phyloP scores from a whole-genome alignment of 345 rosid species.

The Conringia planisiliqua region DNA sequence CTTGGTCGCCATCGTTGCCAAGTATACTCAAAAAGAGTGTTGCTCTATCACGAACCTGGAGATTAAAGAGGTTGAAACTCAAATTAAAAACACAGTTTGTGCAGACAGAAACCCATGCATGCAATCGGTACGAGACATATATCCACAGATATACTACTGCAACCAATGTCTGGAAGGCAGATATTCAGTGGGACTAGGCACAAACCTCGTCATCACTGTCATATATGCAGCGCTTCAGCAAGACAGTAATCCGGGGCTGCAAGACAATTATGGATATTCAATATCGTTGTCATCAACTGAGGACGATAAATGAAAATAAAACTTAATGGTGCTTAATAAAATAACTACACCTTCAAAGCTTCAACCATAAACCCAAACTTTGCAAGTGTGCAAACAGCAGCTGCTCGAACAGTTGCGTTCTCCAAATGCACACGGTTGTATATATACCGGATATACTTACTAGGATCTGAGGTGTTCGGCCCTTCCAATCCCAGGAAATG shows the following conservation, averaged over 20 bases:
- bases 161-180: slow-evolving; percentile 1
- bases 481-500: slow-evolving; percentile 98
- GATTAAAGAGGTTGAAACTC: not conserved
- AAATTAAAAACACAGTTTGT: not conserved
- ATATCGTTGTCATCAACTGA: not conserved
- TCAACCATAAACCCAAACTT: slow-evolving; percentile 96
- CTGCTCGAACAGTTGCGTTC: slow-evolving; percentile 96
- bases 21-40: slow-evolving; percentile 79
- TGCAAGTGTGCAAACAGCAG: slow-evolving; percentile 94
- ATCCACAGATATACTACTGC: not conserved
- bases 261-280: not conserved
- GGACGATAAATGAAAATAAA: not conserved
- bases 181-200: not conserved
- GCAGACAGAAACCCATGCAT: not conserved
- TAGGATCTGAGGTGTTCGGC: slow-evolving; percentile 90
- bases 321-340: not conserved
- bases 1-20: slow-evolving; percentile 64
- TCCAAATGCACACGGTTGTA: slow-evolving; percentile 98
- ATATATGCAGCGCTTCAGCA: slow-evolving; percentile 85
- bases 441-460: slow-evolving; percentile 92
- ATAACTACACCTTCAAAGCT: slow-evolving; percentile 63
- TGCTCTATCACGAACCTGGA: slow-evolving; percentile 95
- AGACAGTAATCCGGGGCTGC: slow-evolving; percentile 86
- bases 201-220: slow-evolving; percentile 98
- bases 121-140: not conserved